Evolutionary conservation across 768 basidiomycete species (phyloP).

Genomic region (Russula vinacea): DNA sequence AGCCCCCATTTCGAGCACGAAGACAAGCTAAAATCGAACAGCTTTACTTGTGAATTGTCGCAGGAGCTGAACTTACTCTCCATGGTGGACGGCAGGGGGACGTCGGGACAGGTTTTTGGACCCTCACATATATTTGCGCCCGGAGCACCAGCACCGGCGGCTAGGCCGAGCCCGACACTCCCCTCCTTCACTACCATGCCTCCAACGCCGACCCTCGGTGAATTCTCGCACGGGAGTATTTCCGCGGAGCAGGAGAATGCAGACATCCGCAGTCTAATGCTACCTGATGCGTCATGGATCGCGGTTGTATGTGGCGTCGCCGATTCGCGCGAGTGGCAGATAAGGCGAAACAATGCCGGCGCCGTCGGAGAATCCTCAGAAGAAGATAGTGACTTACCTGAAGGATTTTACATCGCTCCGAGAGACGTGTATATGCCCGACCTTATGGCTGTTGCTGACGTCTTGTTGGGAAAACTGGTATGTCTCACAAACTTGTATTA

Average conservation of each 20-base stretch:
- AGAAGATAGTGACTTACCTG: constrained; percentile 49
- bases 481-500: constrained; percentile 31
- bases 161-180: constrained; percentile 23
- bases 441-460: constrained; percentile 68
- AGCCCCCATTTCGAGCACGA: neutral
- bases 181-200: constrained; percentile 34
- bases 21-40: neutral
- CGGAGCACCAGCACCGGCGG: constrained; percentile 28
- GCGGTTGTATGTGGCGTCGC: constrained; percentile 76
- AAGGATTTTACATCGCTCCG: constrained; percentile 72
- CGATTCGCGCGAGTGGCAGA: constrained; percentile 49
- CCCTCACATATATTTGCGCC: constrained; percentile 55
- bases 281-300: constrained; percentile 72
- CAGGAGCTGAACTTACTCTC: constrained; percentile 19
- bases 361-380: constrained; percentile 31
- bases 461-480: constrained; percentile 74
- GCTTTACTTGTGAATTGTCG: constrained; percentile 15
- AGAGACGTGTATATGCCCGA: constrained; percentile 82
- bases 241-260: constrained; percentile 29
- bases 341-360: constrained; percentile 33
- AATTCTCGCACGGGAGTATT: constrained; percentile 26
- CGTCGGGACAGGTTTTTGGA: constrained; percentile 37
- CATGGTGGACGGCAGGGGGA: neutral
- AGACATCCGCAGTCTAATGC: constrained; percentile 39
- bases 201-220: constrained; percentile 33